Evolutionary conservation across 345 rosid genomes (phyloP).

Genomic region (Eucalyptus leucophloia): DNA sequence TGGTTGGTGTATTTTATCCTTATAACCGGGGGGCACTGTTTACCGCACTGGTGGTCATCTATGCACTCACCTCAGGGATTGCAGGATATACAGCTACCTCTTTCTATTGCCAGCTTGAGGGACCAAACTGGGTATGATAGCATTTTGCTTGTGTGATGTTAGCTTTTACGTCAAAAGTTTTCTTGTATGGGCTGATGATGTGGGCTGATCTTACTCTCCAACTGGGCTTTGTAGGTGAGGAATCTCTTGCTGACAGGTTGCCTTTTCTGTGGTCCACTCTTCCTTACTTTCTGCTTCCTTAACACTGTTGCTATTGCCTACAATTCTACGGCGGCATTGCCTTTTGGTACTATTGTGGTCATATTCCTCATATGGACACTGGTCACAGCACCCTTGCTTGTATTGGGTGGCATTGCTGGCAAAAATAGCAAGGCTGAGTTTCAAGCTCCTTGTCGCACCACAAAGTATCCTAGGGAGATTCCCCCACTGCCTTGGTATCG

Average conservation of each 20-base stretch:
- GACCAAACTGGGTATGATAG: constrained; percentile 60
- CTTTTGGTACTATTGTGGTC: constrained; percentile 81
- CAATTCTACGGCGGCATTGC: constrained; percentile 80
- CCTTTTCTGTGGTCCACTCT: constrained; percentile 83
- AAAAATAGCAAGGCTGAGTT: constrained; percentile 88
- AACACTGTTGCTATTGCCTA: constrained; percentile 81
- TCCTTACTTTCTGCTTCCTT: constrained; percentile 83
- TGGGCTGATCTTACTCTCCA: neutral
- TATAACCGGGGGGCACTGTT: constrained; percentile 90
- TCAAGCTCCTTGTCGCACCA: constrained; percentile 85
- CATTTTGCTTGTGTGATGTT: neutral
- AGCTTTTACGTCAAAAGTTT: neutral
- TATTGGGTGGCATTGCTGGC: constrained; percentile 91
- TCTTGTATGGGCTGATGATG: neutral
- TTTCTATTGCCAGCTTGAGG: constrained; percentile 90
- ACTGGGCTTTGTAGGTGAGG: constrained; percentile 47
- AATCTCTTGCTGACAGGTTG: constrained; percentile 72
- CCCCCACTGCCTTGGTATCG: constrained; percentile 83
- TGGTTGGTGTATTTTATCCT: constrained; percentile 90
- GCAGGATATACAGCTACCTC: constrained; percentile 80
- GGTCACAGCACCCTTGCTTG: constrained; percentile 77
- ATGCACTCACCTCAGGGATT: constrained; percentile 84
- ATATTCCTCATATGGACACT: constrained; percentile 79
- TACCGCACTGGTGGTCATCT: constrained; percentile 79
- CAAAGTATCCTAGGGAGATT: constrained; percentile 79